These are phyloP conservation scores for Leishmania aethiopica DNA, from an alignment of 208 protist genomes.

Conservation along the genomic window DNA sequence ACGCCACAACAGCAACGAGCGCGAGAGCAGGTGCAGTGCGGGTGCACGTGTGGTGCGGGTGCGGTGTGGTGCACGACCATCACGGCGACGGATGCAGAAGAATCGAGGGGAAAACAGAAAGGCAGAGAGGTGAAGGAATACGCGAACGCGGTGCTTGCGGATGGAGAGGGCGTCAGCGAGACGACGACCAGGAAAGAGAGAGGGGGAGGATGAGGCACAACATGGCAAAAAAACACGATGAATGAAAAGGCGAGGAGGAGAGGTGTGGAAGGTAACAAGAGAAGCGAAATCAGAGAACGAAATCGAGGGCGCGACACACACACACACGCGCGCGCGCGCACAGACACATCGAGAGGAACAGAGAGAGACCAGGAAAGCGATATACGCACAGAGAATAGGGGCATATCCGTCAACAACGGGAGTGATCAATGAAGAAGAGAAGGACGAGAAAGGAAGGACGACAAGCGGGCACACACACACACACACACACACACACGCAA, in stretches of 20 bases:
- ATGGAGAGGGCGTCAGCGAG: neutral
- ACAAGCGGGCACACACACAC: neutral
- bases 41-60: too few species aligned
- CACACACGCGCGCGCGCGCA: neutral
- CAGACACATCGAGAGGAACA: neutral
- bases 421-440: neutral
- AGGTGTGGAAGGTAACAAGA: neutral
- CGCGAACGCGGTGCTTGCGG: too few species aligned
- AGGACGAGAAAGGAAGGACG: neutral
- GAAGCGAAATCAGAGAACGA: neutral
- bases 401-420: neutral
- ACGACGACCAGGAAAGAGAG: neutral
- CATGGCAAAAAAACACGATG: neutral
- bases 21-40: neutral
- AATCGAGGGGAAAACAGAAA: neutral
- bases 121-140: neutral
- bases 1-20: neutral
- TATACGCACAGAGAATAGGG: neutral
- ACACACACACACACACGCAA: neutral
- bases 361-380: neutral
- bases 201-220: neutral
- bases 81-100: too few species aligned
- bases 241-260: neutral
- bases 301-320: neutral
- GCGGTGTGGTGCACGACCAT: too few species aligned